Base-by-base conservation (phyloP, 768 basidiomycete genomes). In the Hypsizygus marmoreus region DNA sequence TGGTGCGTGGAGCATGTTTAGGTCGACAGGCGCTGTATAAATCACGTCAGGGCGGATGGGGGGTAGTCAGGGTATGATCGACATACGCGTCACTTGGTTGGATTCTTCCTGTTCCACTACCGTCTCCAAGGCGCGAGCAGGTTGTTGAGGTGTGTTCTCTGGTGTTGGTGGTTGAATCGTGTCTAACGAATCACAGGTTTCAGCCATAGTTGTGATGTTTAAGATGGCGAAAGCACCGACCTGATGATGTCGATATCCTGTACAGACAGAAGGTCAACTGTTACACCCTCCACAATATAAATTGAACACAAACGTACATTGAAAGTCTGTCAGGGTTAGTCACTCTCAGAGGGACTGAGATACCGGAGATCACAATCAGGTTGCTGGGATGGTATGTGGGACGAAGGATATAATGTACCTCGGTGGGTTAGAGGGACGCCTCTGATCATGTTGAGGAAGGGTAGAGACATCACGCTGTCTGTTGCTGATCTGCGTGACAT, bases 401-500 rank as follows among this genome's bases (percentile, higher is more conserved):
- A 45, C 22, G 33, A 33, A 34, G 38, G 22, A 17, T 24, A n/a
- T 16, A 60, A n/a, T 71, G 31, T 48, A 76, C 76, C 53, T 59
- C 75, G 71, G 62, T 79, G 71, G 44, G 72, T 68, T 16, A 67
- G 58, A 19, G 77, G 77, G 12, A 79, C 76, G 44, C 68, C 68
- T 28, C 74, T 65, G 28, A 79, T 65, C 62, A 72, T 68, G 47
- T 68, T 71, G 45, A 79, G 62, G 44, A 72, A 63, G 17, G 76
- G 76, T n/a, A 79, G 62, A 11, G 75, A 76, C 54, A 72, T 72
- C 25, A 79, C 76, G 43, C 76, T 78, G 35, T 68, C 67, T 23
- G 68, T 66, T 37, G 73, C 71, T 41, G 72, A 71, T 19, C 74
- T 75, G 49, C 38, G 44, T 26, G 25, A 52, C 14, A 7, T 28